phyloP scores from a whole-genome alignment of 2,329 filamentous ascomycete species.

The Fusarium temperatum region DNA sequence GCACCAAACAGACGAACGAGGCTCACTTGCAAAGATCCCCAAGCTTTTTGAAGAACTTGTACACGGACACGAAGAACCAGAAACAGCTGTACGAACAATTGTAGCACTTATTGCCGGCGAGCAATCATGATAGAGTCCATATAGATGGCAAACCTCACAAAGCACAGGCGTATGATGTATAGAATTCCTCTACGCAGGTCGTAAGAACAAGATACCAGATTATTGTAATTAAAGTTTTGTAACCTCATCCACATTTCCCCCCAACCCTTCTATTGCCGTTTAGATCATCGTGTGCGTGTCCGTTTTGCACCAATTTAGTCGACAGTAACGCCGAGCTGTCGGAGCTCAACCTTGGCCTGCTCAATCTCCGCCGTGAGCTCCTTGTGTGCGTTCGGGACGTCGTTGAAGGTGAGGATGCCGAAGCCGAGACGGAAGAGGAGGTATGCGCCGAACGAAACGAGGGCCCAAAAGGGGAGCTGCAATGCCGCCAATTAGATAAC shows the following conservation, averaged over 20 bases:
- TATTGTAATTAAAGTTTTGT: constrained; percentile 33
- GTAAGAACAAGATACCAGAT: constrained; percentile 25
- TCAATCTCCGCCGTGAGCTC: constrained; percentile 90
- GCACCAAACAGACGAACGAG: constrained; percentile 66
- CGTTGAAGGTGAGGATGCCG: constrained; percentile 96
- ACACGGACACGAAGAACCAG: constrained; percentile 62
- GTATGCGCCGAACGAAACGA: constrained; percentile 91
- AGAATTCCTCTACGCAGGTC: constrained; percentile 13
- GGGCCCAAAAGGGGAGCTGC: constrained; percentile 90
- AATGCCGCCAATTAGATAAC: neutral
- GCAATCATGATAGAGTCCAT: constrained; percentile 26
- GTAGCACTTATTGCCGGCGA: constrained; percentile 67
- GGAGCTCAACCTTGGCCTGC: constrained; percentile 77
- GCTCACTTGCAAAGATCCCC: constrained; percentile 66
- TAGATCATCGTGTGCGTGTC: constrained; percentile 4
- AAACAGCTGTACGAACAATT: constrained; percentile 66
- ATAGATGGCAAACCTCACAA: neutral
- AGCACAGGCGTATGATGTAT: neutral
- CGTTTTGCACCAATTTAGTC: constrained; percentile 60
- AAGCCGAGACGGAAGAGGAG: constrained; percentile 91
- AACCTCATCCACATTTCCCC: constrained; percentile 4
- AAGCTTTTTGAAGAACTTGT: constrained; percentile 69
- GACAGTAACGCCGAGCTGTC: constrained; percentile 78
- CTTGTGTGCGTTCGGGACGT: constrained; percentile 88
- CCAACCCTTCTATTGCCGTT: constrained; percentile 34